Base-by-base conservation (phyloP, 1,284 basidiomycete genomes). In the Leccinum pseudoinsigne region DNA sequence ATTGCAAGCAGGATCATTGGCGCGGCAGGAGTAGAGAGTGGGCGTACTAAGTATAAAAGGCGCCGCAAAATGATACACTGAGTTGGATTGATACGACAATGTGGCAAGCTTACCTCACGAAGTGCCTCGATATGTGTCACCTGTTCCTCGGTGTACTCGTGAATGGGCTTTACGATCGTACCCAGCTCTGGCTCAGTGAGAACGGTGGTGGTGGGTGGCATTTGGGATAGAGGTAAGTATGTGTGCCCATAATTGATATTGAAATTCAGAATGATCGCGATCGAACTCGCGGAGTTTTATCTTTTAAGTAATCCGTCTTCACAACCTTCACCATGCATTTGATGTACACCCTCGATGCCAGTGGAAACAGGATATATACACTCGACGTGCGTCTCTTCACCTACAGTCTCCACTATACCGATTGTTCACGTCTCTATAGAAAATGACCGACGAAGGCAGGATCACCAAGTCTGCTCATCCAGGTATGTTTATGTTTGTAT, bases 391-490 rank as follows among this genome's bases (percentile, higher is more conserved):
- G 84, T 47, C 12, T 54, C 8, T 45, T 40, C 12, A 3, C 54
- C 1, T 3, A 21, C 51, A 1, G 12, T 5, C 5, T 54, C 50
- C 31, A 59, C 18, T 45, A 34, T 45, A 34, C 42, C 58, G 18
- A 58, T 16, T 38, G 14, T 28, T 70, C 60, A 72, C 34, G 28
- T 55, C 36, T 26, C 2, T 55, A 57, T 71, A 96, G 94, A 98
- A 97, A 90, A 71, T 85, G 55, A 94, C 91, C 14, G 83, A 89
- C 58, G 81, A 79, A 36, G 94, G 93, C 58, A 89, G 88, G 79
- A 86, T 93, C 67, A 94, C 94, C 57, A 96, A 94, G 79, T 95
- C 93, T 65, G 95, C 95, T 10, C 95, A 98, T 78, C 95, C 95
- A 77, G 94, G 94, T 95, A 75, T 8, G 65, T 34, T 3, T 18